phyloP scores from a whole-genome alignment of 148 eudicot genomes.

The Fagopyrum esculentum region DNA sequence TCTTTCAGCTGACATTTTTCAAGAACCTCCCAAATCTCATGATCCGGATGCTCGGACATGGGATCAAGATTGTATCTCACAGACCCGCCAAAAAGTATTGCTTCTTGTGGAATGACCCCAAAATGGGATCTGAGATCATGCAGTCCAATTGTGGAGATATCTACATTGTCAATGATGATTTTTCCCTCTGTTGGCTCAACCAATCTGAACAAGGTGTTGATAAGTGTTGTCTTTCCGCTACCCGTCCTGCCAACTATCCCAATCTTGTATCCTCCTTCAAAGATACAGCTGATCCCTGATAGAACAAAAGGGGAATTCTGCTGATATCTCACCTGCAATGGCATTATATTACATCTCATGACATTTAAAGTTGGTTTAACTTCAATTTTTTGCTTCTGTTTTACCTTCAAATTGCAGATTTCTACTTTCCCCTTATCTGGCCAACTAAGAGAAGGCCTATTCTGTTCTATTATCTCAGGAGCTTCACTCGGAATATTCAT shows the following conservation, averaged over 20 bases:
- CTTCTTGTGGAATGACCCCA: slow-evolving; percentile 12
- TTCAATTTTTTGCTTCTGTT: neutral
- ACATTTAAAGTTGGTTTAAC: neutral
- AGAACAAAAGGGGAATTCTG: slow-evolving; percentile 30
- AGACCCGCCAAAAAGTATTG: slow-evolving; percentile 22
- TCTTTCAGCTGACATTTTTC: slow-evolving; percentile 35
- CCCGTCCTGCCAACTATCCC: slow-evolving; percentile 43
- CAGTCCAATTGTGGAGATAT: slow-evolving; percentile 18
- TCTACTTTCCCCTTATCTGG: slow-evolving; percentile 32
- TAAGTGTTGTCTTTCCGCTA: slow-evolving; percentile 28
- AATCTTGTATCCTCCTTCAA: slow-evolving; percentile 34
- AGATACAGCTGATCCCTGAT: slow-evolving; percentile 28
- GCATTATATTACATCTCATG: neutral
- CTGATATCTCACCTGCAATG: slow-evolving; percentile 26
- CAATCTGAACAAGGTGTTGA: slow-evolving; percentile 19
- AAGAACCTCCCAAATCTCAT: slow-evolving; percentile 38
- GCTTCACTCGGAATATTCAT: slow-evolving; percentile 40
- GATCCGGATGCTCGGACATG: slow-evolving; percentile 31
- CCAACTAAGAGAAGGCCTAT: slow-evolving; percentile 27
- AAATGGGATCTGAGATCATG: slow-evolving; percentile 10
- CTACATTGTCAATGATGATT: slow-evolving; percentile 13
- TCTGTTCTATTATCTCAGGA: slow-evolving; percentile 26
- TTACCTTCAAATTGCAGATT: slow-evolving; percentile 27
- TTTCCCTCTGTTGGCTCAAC: slow-evolving; percentile 17
- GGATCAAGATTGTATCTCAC: slow-evolving; percentile 39